A percentile compares a stretch with the other conserved stretches of the same genome.
These are phyloP conservation scores for Daldinia childiae DNA, from an alignment of 495 filamentous ascomycete species.

Conservation along the genomic window DNA sequence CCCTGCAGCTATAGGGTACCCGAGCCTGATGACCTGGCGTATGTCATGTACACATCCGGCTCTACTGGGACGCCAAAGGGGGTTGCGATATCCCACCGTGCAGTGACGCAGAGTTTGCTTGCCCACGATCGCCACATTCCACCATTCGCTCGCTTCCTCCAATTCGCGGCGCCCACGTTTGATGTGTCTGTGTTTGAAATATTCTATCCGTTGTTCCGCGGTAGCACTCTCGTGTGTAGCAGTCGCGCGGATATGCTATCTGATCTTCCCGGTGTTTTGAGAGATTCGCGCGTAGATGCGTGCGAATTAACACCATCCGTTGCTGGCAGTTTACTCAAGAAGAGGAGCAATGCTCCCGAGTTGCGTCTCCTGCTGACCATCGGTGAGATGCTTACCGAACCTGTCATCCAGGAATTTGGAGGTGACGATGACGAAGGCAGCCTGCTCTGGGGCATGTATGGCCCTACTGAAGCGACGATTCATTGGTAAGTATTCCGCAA, in stretches of 20 bases:
- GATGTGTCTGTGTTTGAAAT: constrained; percentile 91
- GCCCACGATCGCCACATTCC: constrained; percentile 81
- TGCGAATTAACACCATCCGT: constrained; percentile 87
- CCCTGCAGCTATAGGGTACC: constrained; percentile 25
- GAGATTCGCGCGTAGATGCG: constrained; percentile 72
- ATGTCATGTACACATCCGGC: constrained; percentile 92
- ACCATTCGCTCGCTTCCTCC: constrained; percentile 75
- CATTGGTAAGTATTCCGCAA: constrained; percentile 60
- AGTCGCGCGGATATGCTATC: constrained; percentile 70
- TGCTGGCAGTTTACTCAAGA: constrained; percentile 70
- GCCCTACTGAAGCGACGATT: constrained; percentile 85
- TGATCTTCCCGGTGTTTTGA: constrained; percentile 73
- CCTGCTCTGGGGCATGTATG: constrained; percentile 86
- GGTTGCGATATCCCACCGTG: constrained; percentile 77
- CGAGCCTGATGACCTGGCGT: constrained; percentile 66
- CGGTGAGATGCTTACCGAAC: constrained; percentile 83
- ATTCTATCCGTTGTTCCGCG: constrained; percentile 80
- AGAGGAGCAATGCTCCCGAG: constrained; percentile 66
- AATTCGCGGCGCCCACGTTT: constrained; percentile 88
- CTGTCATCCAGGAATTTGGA: constrained; percentile 78
- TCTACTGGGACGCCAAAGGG: constrained; percentile 92
- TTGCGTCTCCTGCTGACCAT: constrained; percentile 78
- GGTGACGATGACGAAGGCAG: constrained; percentile 49
- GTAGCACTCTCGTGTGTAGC: constrained; percentile 74
- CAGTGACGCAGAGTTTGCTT: constrained; percentile 78